Base-by-base conservation (phyloP, 2,329 filamentous ascomycete species). In the Alternaria arborescens region DNA sequence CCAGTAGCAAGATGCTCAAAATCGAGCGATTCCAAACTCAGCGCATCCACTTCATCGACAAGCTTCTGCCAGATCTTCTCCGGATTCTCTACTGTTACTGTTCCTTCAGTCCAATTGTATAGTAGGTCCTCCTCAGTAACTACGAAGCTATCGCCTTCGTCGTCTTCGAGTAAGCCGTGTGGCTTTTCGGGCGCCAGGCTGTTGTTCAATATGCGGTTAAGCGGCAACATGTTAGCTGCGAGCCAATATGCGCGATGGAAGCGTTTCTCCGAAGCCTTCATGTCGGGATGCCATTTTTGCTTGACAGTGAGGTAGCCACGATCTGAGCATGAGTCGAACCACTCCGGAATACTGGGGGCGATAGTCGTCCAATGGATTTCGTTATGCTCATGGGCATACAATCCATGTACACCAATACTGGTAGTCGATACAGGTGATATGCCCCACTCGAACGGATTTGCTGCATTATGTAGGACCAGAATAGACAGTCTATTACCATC, bases 221-320 rank as follows among this genome's bases (percentile, higher is more conserved):
- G 28, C 2, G 57, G 56, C 4, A 12, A 8, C 51, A 63, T 59
- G 2, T 68, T 71, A 0, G 74, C 74, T 0, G 68, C 64, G 3
- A 70, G 51, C 73, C 73, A 76, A 47, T 76, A 77, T 8, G 73
- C 71, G 1, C 60, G 61, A 43, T 76, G 73, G 34, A 73, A 77
- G 2, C 73, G 65, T 41, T 52, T 65, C n/a, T 72, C 65, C 2
- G 8, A 52, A 3, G 71, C 59, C 4, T 52, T 65, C 58, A 65
- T 65, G 18, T 65, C 47, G 7, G 24, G 14, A 2, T 26, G 14
- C 72, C 73, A 76, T 7, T 43, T 61, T 1, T 58, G 11, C 30
- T 66, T 59, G 7, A 64, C 16, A 3, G 11, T 5, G 8, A 74
- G 51, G 11, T 34, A 12, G 8, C 60, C 61, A 0, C 38, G 20